A percentile compares a stretch with the other conserved stretches of the same genome.
phyloP scores from a whole-genome alignment of 1,284 basidiomycete species.

The Microbotryum violaceum region DNA sequence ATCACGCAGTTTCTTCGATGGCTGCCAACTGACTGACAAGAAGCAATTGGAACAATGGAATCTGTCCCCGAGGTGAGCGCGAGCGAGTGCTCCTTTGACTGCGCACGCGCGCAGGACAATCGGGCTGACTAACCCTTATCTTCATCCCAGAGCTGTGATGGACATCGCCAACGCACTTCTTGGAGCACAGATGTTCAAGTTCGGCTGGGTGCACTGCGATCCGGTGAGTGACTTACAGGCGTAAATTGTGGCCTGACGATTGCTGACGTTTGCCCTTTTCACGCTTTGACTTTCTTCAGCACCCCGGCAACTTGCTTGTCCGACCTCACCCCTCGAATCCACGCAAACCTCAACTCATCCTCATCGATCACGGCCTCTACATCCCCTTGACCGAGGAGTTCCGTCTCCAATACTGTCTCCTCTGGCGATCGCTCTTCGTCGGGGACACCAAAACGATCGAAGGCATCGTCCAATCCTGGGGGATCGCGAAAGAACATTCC shows the following conservation, averaged over 20 bases:
- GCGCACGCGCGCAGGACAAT: no score
- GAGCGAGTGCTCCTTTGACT: no score
- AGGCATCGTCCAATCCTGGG: conserved; percentile 61
- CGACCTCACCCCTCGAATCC: conserved; percentile 59
- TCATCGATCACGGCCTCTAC: conserved; percentile 79
- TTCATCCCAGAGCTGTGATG: conserved; percentile 45
- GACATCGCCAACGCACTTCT: conserved; percentile 69
- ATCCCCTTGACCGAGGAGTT: conserved; percentile 34
- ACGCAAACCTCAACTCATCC: conserved; percentile 57
- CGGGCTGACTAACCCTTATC: no score
- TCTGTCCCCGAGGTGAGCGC: conserved; percentile 46
- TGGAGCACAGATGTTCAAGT: conserved; percentile 72
- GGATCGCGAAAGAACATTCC: conserved; percentile 56
- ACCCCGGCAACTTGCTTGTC: conserved; percentile 68
- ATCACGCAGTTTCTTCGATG: conserved; percentile 25
- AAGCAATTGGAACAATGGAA: conserved; percentile 42
- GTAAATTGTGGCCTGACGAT: no score
- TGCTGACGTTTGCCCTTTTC: no score
- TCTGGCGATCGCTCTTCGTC: conserved; percentile 71
- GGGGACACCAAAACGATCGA: conserved; percentile 60
- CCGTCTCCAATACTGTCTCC: conserved; percentile 45
- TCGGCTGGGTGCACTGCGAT: conserved; percentile 70
- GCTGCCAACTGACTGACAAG: conserved; percentile 55
- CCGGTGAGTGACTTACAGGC: neutral
- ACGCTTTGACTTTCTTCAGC: conserved; percentile 11